phyloP scores from a whole-genome alignment of 768 basidiomycete genomes.

The Russula dissimulans region DNA sequence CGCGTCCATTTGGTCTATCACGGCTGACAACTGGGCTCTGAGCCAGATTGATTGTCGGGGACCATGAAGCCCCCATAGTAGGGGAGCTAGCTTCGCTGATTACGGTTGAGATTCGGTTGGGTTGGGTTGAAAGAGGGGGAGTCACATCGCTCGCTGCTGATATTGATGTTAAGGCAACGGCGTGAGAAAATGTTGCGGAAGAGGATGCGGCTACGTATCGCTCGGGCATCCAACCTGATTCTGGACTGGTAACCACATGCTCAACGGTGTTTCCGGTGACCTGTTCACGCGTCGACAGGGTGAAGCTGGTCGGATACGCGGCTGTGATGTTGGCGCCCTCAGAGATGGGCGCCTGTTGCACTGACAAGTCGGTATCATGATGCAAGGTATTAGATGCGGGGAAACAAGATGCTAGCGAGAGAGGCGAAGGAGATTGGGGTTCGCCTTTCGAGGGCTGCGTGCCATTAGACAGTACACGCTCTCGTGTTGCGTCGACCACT shows the following conservation, averaged over 20 bases:
- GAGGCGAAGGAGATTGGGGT: neutral
- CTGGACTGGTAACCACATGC: neutral
- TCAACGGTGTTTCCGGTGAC: neutral
- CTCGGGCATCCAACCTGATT: neutral
- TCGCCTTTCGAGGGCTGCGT: neutral
- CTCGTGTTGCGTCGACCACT: neutral
- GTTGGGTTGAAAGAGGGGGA: too few relatives aligned
- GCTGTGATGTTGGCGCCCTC: neutral
- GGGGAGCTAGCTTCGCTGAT: neutral
- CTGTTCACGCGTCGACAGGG: neutral
- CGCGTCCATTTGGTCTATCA: too few relatives aligned
- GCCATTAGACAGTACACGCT: neutral
- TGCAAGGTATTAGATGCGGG: neutral
- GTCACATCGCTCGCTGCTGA: neutral
- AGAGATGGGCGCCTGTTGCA: neutral
- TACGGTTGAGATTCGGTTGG: neutral
- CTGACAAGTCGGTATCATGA: neutral
- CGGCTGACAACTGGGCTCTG: neutral
- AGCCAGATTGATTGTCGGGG: neutral
- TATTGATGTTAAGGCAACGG: neutral
- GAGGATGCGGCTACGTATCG: neutral
- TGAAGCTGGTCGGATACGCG: too few relatives aligned
- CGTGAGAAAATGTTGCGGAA: neutral
- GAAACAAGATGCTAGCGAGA: neutral
- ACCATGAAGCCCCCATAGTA: neutral